Evolutionary conservation across 495 filamentous ascomycete genomes (phyloP).

Genomic region (Xylaria castorea): DNA sequence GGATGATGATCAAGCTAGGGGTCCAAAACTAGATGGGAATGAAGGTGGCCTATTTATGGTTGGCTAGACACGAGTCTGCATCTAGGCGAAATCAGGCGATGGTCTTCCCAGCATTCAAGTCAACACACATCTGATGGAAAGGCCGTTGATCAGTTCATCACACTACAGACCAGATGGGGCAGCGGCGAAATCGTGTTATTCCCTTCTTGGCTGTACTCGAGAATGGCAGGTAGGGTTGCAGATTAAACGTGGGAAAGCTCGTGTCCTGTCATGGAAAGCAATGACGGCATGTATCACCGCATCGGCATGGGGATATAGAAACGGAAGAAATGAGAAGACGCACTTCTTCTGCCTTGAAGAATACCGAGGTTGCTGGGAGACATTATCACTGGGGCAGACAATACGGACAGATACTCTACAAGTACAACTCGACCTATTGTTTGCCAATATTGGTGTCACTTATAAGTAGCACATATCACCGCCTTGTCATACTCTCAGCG

Average conservation of each 20-base stretch:
- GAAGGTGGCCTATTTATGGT: slow-evolving; percentile 23
- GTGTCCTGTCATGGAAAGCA: slow-evolving; percentile 12
- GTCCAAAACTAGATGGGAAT: background rate
- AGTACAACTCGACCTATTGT: background rate
- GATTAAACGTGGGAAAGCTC: slow-evolving; percentile 16
- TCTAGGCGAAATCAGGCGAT: slow-evolving; percentile 16
- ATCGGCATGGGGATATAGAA: slow-evolving; percentile 19
- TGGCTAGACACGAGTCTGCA: background rate
- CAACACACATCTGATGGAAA: background rate
- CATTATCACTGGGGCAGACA: background rate
- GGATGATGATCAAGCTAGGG: slow-evolving; percentile 1
- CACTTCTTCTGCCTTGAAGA: background rate
- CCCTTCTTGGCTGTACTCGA: slow-evolving; percentile 12
- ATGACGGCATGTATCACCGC: slow-evolving; percentile 26
- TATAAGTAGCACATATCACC: background rate
- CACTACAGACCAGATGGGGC: slow-evolving; percentile 10
- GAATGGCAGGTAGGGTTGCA: slow-evolving; percentile 23
- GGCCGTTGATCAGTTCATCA: background rate
- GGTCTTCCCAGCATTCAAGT: background rate
- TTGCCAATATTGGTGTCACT: background rate
- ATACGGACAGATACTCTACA: background rate
- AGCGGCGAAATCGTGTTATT: slow-evolving; percentile 23
- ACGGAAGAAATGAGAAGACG: background rate
- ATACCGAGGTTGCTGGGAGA: background rate
- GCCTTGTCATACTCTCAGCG: background rate